These are phyloP conservation scores for Lactifluus hygrophoroides DNA, from an alignment of 768 basidiomycete genomes.

Conservation along the genomic window DNA sequence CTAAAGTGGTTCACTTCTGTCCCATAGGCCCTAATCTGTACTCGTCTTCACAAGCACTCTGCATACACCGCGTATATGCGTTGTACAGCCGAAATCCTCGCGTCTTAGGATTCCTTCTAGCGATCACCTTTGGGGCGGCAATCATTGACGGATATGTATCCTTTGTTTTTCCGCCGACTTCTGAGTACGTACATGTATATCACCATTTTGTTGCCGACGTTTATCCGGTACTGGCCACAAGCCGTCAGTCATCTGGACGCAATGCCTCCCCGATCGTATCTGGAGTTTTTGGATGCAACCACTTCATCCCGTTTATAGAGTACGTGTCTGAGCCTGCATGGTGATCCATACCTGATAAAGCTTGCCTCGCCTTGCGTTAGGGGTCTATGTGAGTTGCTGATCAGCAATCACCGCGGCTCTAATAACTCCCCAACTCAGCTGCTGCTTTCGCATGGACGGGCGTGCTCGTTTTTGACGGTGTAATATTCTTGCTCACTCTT, in stretches of 20 bases:
- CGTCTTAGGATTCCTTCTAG: neutral
- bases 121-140: neutral
- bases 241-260: too few relatives aligned
- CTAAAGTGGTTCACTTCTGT: neutral
- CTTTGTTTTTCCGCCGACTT: neutral
- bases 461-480: neutral
- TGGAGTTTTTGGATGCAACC: too few relatives aligned
- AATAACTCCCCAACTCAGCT: neutral
- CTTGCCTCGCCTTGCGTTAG: neutral
- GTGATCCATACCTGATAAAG: too few relatives aligned
- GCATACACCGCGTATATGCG: constrained; percentile 3
- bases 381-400: neutral
- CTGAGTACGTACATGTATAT: too few relatives aligned
- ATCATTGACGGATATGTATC: neutral
- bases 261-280: too few relatives aligned
- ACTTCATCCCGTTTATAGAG: too few relatives aligned
- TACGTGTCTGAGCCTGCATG: too few relatives aligned
- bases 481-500: constrained; percentile 8
- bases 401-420: too few relatives aligned
- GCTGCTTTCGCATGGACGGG: constrained; percentile 5
- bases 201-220: neutral
- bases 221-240: too few relatives aligned
- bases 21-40: neutral
- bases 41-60: neutral
- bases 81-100: constrained; percentile 1